Base-by-base conservation (phyloP, 2,329 filamentous ascomycete species). In the Periconia digitata region DNA sequence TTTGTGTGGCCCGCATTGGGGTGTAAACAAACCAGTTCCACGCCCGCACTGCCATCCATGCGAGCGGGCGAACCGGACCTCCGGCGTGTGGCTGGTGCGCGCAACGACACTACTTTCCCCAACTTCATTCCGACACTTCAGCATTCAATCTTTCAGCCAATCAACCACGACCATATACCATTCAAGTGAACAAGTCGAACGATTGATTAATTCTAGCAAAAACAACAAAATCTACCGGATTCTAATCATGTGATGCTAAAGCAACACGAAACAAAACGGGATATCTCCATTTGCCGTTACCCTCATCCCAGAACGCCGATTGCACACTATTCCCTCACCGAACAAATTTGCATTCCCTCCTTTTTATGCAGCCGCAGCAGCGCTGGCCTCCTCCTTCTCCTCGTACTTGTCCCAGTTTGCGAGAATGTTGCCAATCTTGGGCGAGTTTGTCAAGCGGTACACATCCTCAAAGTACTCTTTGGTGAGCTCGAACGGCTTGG, bases 391-490 rank as follows among this genome's bases (percentile, higher is more conserved):
- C n/a, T 61, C 64, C 47, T 69, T 70, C 51, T 71, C 71, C 63
- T 77, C 74, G 54, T 79, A 79, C 67, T 76, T 78, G 47, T 79
- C 76, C 77, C 77, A 80, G 78, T 96, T 96, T 59, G 90, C 89
- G 71, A 96, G 72, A 54, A 92, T 86, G 49, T 87, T 82, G 37
- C 85, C 87, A 67, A 92, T 91, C 74, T 86, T 78, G 38, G 84
- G 84, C 17, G 79, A 83, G 76, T 95, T 96, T 46, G 94, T 99
- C 70, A 99, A 76, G 64, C 85, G 85, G 78, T 97, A 97, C 43
- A 99, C 95, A 69, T 97, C 94, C 81, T 99, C 92, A 75, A 99
- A 99, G 78, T 99, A 99, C 78, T 97, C 94, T 82, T 92, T 95
- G 46, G 91, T 95, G 58, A 99, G 80, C 72, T 91, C 90, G 71